Base-by-base conservation (phyloP, 2,329 filamentous ascomycete genomes). In the Pseudogymnoascus sp. region DNA sequence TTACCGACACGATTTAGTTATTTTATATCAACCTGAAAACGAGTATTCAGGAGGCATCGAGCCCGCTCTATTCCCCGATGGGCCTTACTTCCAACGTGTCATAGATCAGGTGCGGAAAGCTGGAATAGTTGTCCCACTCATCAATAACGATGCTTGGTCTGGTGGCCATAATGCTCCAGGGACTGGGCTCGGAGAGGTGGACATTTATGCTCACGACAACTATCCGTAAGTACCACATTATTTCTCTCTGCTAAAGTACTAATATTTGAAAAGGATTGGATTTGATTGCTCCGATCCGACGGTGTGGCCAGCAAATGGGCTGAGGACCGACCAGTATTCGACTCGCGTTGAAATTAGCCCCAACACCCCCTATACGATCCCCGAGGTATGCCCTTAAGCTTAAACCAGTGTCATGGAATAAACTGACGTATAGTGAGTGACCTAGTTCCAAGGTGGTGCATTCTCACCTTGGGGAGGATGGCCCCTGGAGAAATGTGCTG, bases 11-110 rank as follows among this genome's bases (percentile, higher is more conserved):
- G 4, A 19, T 19, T 19, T 56, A 56, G 81, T 93, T 13, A 89
- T 93, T 64, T 76, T 93, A 1, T 81, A 88, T 44, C 90, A 95
- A 72, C 86, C 88, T 0, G 90, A 95, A 73, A 93, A 93, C 66
- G 90, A 93, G 72, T 91, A 93, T 71, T 86, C 81, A 1, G 50
- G 50, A 33, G 50, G 50, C 14, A 56, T 56, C 6, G 26, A 31
- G n/a, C 61, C 53, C n/a, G 42, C 44, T 24, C 0, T 50, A 21
- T 88, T 87, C 66, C 86, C 86, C 0, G 85, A 90, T 67, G 78
- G 79, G 0, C 77, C 80, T 0, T 93, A 92, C 72, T 83, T 91
- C 73, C 79, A 84, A 64, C 85, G 86, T 65, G 83, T 91, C 11
- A 81, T 86, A 38, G 78, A 90, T 26, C 86, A 90, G 70, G 83